phyloP scores from a whole-genome alignment of 305 asterid species.

The Solanum hybrid region DNA sequence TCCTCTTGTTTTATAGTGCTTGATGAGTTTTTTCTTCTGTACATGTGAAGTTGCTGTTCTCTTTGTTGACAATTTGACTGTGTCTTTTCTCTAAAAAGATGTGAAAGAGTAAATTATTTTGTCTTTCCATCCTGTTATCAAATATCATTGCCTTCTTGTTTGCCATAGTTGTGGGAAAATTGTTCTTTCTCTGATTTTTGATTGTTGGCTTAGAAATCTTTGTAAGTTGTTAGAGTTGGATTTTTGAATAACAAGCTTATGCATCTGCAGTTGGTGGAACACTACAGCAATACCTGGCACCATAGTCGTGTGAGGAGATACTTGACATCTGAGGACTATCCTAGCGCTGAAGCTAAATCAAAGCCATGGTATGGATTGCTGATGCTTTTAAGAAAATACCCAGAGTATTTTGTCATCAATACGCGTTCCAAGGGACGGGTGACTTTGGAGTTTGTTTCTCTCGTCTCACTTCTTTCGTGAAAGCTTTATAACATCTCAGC shows the following conservation, averaged over 20 bases:
- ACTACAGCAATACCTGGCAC: conserved; percentile 64
- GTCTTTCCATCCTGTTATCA: neutral
- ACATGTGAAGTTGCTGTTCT: neutral
- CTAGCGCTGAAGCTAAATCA: conserved; percentile 56
- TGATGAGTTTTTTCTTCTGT: neutral
- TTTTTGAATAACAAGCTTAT: neutral
- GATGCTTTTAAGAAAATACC: conserved; percentile 73
- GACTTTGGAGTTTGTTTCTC: conserved; percentile 74
- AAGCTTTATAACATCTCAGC: neutral
- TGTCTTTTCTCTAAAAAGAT: neutral
- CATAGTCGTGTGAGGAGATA: conserved; percentile 83
- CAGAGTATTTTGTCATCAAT: conserved; percentile 91
- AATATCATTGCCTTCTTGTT: neutral
- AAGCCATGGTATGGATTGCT: conserved; percentile 97
- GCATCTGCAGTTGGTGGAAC: conserved; percentile 64
- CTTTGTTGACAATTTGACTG: neutral
- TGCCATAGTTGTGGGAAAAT: neutral
- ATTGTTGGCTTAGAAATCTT: neutral
- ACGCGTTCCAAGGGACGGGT: conserved; percentile 78
- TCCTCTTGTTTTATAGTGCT: neutral
- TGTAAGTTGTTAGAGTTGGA: neutral
- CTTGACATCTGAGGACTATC: conserved; percentile 65
- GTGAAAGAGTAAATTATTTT: neutral
- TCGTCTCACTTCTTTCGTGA: conserved; percentile 78
- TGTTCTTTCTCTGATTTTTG: neutral